Conservation (phyloP, 805 yeast genomes). For the Candida sithepensis region DNA sequence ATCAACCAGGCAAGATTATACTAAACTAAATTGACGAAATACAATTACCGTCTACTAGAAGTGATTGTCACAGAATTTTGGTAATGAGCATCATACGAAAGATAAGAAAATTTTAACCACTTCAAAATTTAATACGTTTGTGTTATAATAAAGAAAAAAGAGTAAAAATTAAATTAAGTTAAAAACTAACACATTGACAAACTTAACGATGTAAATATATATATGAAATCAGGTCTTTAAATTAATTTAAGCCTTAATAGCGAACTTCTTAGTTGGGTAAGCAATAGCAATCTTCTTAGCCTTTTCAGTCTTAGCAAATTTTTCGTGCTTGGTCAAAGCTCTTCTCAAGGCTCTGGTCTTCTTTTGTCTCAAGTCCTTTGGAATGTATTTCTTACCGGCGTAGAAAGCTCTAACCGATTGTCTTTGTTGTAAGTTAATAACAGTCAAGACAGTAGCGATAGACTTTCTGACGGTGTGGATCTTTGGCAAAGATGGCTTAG, state of each 20-base stretch:
- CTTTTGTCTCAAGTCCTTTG: conserved; percentile 99
- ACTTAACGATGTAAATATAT: background rate
- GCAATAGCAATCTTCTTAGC: conserved; percentile 89
- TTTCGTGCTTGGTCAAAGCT: conserved; percentile 85
- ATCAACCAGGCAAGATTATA: too few relatives aligned
- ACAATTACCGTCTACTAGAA: too few relatives aligned
- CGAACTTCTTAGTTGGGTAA: conserved; percentile 98
- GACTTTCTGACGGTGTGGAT: conserved; percentile 96
- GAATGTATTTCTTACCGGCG: conserved; percentile 92
- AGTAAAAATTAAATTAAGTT: conserved; percentile 1
- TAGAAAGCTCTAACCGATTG: conserved; percentile 91
- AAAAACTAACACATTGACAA: conserved; percentile 1
- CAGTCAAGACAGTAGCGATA: conserved; percentile 96
- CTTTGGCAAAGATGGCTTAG: conserved; percentile 91
- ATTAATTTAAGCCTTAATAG: conserved; percentile 86
- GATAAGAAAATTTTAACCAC: background rate
- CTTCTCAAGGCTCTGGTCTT: conserved; percentile 99
- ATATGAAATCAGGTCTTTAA: background rate
- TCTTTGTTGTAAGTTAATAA: conserved; percentile 96
- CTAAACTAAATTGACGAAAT: too few relatives aligned
- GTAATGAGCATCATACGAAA: too few relatives aligned
- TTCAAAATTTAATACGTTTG: background rate
- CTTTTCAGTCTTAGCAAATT: conserved; percentile 76
- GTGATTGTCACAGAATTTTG: too few relatives aligned
- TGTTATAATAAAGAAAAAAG: background rate